Evolutionary conservation across 768 basidiomycete species (phyloP), one percentile per base, ranked within the genome.

Genomic region (Gymnopilus dilepis): DNA sequence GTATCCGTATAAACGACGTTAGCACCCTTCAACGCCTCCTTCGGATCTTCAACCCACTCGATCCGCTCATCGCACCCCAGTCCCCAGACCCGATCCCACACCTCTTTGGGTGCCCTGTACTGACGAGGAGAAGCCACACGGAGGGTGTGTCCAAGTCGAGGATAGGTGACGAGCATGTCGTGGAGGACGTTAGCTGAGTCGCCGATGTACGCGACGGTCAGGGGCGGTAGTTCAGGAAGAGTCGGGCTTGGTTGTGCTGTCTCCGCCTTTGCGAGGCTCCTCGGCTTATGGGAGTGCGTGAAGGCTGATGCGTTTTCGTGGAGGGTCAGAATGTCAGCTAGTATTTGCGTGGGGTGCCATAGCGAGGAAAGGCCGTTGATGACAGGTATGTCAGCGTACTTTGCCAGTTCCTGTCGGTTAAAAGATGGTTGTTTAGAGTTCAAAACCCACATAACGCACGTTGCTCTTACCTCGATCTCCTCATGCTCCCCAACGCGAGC

Each of bases 1-100:
- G 97, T 99, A 74, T 99, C 97, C 1, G 97, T 99, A 11, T 97
- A 86, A 45, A 98, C 92, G n/a, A 98, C 86, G 69, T 98, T 94
- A 5, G 97, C 97, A 47, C 86, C 89, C 2, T 87, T 73, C 6
- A 98, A 91, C 0, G 97, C 97, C 72, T 95, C 93, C 51, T 81
- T 83, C 1, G 97, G 96, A 67, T 94, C 90, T 9, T 73, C 77
- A 26, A 84, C 84, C 92, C 92, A 93, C 77, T 78, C 83, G 48
- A 94, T 92, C 52, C 76, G 74, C 67, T 88, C 82, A 63, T 92
- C 90, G 69, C 90, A 92, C 7, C 79, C 88, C 4, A 93, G 82
- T 68, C 88, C 86, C 56, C 84, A 82, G 45, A 97, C 91, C 9
- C 91, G 86, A 45, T 88, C 83, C 93, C 93, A 93, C 0, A 99